A percentile compares a stretch with the other conserved stretches of the same genome.
Evolutionary conservation across 192 early-diverging fungal species (phyloP).

Genomic region (Jimgerdemannia flammicorona): DNA sequence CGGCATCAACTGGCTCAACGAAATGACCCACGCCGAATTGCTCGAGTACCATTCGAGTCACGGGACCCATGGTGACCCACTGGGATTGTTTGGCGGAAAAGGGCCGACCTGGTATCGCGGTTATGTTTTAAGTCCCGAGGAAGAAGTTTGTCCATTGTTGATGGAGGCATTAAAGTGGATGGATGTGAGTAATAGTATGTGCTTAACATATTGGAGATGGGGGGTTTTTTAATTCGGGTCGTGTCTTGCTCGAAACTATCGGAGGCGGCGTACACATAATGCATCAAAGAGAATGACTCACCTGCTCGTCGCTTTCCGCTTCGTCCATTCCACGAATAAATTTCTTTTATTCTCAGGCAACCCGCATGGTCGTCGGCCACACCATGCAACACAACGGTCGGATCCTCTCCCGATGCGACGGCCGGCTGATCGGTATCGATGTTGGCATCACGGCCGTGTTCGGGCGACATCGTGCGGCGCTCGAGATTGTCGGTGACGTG

Average conservation of each 20-base stretch:
- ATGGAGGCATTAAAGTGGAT: slow-evolving; percentile 39
- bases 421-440: slow-evolving; percentile 62
- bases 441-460: slow-evolving; percentile 68
- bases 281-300: too few relatives aligned
- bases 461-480: slow-evolving; percentile 62
- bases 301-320: neutral
- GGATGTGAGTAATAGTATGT: slow-evolving; percentile 23
- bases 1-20: slow-evolving; percentile 51
- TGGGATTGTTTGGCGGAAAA: slow-evolving; percentile 27
- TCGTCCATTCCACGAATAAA: neutral
- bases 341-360: slow-evolving; percentile 37
- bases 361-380: slow-evolving; percentile 70
- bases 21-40: slow-evolving; percentile 28
- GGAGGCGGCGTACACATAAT: too few relatives aligned
- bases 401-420: slow-evolving; percentile 59
- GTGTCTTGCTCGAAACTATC: too few relatives aligned
- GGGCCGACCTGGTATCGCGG: slow-evolving; percentile 54
- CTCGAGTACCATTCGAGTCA: slow-evolving; percentile 16
- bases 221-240: neutral
- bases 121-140: slow-evolving; percentile 49
- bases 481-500: slow-evolving; percentile 64
- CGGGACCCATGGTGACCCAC: slow-evolving; percentile 12
- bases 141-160: slow-evolving; percentile 38
- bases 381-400: slow-evolving; percentile 53
- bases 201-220: neutral